Percentiles rank a stretch among this genome's conserved stretches.
Conservation (phyloP, 768 basidiomycete species). For the Tricholoma terreum region DNA sequence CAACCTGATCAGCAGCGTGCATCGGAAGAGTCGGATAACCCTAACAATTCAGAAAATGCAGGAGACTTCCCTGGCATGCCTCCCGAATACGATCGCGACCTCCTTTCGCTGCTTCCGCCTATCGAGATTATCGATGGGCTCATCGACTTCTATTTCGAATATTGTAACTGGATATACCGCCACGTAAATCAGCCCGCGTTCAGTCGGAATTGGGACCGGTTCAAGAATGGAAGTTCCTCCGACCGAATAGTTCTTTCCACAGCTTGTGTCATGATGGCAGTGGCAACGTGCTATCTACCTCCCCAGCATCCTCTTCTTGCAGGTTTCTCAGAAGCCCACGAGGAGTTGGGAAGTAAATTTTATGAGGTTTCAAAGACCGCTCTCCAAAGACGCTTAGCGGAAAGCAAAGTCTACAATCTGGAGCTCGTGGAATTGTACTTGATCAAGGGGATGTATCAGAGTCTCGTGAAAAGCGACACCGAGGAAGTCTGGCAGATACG, state of each 20-base stretch:
- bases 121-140: conserved; percentile 70
- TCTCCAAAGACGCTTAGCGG: conserved; percentile 58
- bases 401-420: conserved; percentile 58
- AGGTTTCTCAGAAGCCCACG: conserved; percentile 46
- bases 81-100: conserved; percentile 68
- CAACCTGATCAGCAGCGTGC: conserved; percentile 40
- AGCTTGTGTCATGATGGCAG: conserved; percentile 71
- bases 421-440: conserved; percentile 77
- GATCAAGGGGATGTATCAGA: conserved; percentile 68
- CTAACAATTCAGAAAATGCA: conserved; percentile 34
- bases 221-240: conserved; percentile 61
- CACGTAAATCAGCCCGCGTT: conserved; percentile 69
- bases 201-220: conserved; percentile 64
- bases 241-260: conserved; percentile 72
- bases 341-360: conserved; percentile 62
- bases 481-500: conserved; percentile 80
- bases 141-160: conserved; percentile 76
- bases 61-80: conserved; percentile 40
- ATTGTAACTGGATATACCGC: conserved; percentile 86
- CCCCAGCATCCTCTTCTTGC: conserved; percentile 59
- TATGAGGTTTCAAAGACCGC: conserved; percentile 67
- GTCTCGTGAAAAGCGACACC: conserved; percentile 67
- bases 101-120: conserved; percentile 62
- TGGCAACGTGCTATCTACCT: conserved; percentile 72
- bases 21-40: conserved; percentile 54